Conservation (phyloP, 1,284 basidiomycete genomes). For the Somion occarium region DNA sequence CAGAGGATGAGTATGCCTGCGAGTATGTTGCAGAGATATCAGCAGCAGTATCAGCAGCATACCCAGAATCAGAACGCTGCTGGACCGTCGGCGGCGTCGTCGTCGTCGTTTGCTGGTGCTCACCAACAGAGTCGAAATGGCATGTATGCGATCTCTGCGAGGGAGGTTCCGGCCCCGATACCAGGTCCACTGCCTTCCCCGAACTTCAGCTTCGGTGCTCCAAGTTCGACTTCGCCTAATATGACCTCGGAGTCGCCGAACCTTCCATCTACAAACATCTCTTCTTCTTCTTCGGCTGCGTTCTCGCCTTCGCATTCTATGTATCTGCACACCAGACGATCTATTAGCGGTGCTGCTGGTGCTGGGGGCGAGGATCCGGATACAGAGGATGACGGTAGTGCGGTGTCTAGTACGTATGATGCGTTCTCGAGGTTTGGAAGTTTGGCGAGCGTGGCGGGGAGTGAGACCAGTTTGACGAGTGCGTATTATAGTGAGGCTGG, state of each 20-base stretch:
- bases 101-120: no score
- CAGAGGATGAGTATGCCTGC: slow-evolving; percentile 14
- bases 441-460: slow-evolving; percentile 24
- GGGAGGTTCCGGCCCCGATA: slow-evolving; percentile 47
- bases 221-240: slow-evolving; percentile 38
- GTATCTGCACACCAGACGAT: not conserved
- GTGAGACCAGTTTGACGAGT: slow-evolving; percentile 24
- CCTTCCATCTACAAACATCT: not conserved
- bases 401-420: slow-evolving; percentile 1
- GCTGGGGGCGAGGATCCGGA: slow-evolving; percentile 20
- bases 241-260: slow-evolving; percentile 13
- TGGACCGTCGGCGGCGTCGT: no score
- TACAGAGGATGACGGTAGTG: slow-evolving; percentile 18
- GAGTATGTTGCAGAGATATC: slow-evolving; percentile 4
- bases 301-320: not conserved
- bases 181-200: slow-evolving; percentile 68
- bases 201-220: slow-evolving; percentile 60
- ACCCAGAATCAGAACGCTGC: slow-evolving; percentile 15
- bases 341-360: no score
- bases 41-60: slow-evolving; percentile 3
- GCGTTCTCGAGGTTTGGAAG: slow-evolving; percentile 21
- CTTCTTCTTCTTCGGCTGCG: not conserved
- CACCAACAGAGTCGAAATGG: not conserved
- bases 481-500: slow-evolving; percentile 17
- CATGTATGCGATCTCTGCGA: slow-evolving; percentile 18